Percentiles rank a stretch among this genome's conserved stretches.
These are phyloP conservation scores for Musa troglodytarum DNA, from an alignment of 176 grass and related monocot genomes.

Conservation along the genomic window DNA sequence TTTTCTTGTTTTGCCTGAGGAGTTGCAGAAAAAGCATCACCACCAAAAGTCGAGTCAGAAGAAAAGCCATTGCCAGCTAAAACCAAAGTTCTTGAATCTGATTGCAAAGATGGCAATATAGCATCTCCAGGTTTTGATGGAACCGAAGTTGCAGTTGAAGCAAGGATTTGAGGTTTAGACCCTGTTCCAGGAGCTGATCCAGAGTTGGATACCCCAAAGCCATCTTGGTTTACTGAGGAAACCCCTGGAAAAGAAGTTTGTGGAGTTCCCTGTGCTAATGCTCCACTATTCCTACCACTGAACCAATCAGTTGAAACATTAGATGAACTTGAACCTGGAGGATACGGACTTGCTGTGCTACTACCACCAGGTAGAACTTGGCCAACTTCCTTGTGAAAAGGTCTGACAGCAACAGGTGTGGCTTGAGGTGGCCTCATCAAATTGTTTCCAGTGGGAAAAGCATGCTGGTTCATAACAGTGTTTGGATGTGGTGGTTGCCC, in stretches of 20 bases:
- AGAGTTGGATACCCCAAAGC: conserved; percentile 29
- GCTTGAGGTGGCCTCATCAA: conserved; percentile 41
- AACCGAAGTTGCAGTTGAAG: conserved; percentile 15
- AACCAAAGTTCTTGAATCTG: conserved; percentile 48
- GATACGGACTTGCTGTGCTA: conserved; percentile 27
- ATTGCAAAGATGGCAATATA: conserved; percentile 34
- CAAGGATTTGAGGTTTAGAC: conserved; percentile 22
- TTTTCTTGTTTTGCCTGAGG: conserved; percentile 39
- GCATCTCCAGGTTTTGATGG: conserved; percentile 24
- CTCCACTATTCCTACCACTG: conserved; percentile 49
- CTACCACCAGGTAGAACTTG: conserved; percentile 34
- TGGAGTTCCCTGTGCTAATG: conserved; percentile 31
- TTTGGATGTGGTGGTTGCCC: conserved; percentile 22
- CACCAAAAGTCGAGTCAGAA: conserved; percentile 47
- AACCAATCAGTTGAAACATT: conserved; percentile 88
- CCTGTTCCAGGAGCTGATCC: conserved; percentile 29
- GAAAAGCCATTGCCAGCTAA: conserved; percentile 53
- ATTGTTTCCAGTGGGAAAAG: conserved; percentile 27
- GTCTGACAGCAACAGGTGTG: conserved; percentile 27
- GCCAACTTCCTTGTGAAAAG: conserved; percentile 32
- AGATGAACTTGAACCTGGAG: conserved; percentile 31
- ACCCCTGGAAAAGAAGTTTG: conserved; percentile 47
- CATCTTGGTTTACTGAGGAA: conserved; percentile 36
- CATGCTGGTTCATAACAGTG: conserved; percentile 26
- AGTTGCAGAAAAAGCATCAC: conserved; percentile 33